A percentile compares a stretch with the other conserved stretches of the same genome.
Conservation (phyloP, 768 basidiomycete species). For the Lentinus brumalis region DNA sequence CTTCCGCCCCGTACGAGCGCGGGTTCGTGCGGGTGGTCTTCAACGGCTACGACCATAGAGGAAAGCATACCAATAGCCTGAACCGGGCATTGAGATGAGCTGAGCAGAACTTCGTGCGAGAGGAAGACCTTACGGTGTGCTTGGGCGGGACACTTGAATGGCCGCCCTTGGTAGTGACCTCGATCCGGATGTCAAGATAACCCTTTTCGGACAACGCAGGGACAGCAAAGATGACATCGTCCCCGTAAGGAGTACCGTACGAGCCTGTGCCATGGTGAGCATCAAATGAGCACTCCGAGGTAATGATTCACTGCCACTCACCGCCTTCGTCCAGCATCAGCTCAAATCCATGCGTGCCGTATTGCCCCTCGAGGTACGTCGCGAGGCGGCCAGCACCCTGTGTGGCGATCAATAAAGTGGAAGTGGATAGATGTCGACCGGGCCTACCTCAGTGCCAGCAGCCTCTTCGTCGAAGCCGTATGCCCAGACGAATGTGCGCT, state of each 20-base stretch:
- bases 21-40: conserved; percentile 60
- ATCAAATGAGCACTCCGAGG: conserved; percentile 30
- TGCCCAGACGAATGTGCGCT: conserved; percentile 41
- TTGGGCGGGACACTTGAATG: conserved; percentile 86
- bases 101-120: neutral
- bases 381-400: conserved; percentile 60
- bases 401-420: neutral
- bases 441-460: conserved; percentile 27
- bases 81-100: neutral
- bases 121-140: conserved; percentile 62
- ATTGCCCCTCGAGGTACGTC: conserved; percentile 52
- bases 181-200: conserved; percentile 58
- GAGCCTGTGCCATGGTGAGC: conserved; percentile 36
- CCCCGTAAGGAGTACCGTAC: conserved; percentile 49
- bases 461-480: conserved; percentile 57
- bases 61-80: conserved; percentile 59
- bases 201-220: conserved; percentile 80
- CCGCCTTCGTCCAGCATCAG: conserved; percentile 90
- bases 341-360: conserved; percentile 72
- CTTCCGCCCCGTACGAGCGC: conserved; percentile 53
- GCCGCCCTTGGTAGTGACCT: conserved; percentile 72
- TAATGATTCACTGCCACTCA: conserved; percentile 29
- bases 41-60: conserved; percentile 64
- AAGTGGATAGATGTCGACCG: conserved; percentile 34
- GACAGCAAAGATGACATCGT: conserved; percentile 56